Evolutionary conservation across 192 early-diverging fungal species (phyloP), one percentile per base, ranked within the genome.

Genomic region (Coemansia sp.): DNA sequence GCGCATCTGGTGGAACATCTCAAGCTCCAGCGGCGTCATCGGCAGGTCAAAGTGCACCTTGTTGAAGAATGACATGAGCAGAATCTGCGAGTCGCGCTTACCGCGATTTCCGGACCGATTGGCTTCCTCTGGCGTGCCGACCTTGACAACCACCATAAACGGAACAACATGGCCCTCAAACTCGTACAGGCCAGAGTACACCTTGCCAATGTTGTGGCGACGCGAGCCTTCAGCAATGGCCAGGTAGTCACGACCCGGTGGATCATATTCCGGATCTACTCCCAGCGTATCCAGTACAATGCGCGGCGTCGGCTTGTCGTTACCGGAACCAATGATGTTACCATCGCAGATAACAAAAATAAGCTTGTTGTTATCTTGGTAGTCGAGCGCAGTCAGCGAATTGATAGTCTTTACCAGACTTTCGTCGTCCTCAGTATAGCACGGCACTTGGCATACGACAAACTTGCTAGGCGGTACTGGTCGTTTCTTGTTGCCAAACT

Each of bases 1-100:
- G 82, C 95, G 95, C 83, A 99, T 94, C 72, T 97, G 94, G 83
- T 97, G 93, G 82, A 92, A 99, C 57, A 98, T 89, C 68, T 97
- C 94, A 56, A 97, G 85, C 76, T 98, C 93, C 19, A 98, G 79
- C 8, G 94, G 93, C 49, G 87, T 83, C 95, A 99, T 97, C 24
- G 89, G 85, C 58, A 89, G 72, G 47, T 96, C 90, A 77, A 93
- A 96, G 69, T 96, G 93, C 39, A 99, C 95, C 70, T 90, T 90
- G 73, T 93, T 93, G 62, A 99, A 83, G 87, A 97, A 99, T 37
- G 87, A 85, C 95, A 99, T 98, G 29, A 95, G 79, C 57, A 98
- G 85, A 56, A 99, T 85, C 84, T 99, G 97, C 32, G 97, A 97
- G 80, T 99, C 97, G 59, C 97, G 94, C 79, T 99, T 99, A 64